A percentile compares a stretch with the other conserved stretches of the same genome.
These are phyloP conservation scores for Andrographis paniculata DNA, from an alignment of 305 asterid genomes.

Conservation along the genomic window DNA sequence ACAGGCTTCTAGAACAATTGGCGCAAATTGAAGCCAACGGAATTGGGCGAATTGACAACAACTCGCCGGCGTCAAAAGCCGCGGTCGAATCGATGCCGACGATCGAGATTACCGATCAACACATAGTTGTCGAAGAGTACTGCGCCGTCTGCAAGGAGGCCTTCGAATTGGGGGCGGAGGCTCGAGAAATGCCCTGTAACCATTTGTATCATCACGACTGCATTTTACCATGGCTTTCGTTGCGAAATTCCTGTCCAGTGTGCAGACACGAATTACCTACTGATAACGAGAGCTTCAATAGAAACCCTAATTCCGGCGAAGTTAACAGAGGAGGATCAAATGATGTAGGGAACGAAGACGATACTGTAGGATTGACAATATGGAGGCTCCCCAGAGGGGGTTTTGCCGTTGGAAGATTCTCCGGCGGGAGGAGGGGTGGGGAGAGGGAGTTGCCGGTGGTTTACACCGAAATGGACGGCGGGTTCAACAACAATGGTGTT, in stretches of 20 bases:
- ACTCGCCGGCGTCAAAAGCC: slow-evolving; percentile 84
- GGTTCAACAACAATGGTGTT: slow-evolving; percentile 55
- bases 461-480: slow-evolving; percentile 95
- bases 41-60: slow-evolving; percentile 53
- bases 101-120: slow-evolving; percentile 41
- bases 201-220: slow-evolving; percentile 62
- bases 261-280: slow-evolving; percentile 49
- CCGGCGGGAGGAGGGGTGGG: slow-evolving; percentile 76
- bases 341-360: slow-evolving; percentile 44
- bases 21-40: slow-evolving; percentile 75
- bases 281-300: slow-evolving; percentile 24
- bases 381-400: slow-evolving; percentile 98
- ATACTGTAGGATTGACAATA: slow-evolving; percentile 71
- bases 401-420: slow-evolving; percentile 86
- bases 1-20: slow-evolving; percentile 68
- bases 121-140: slow-evolving; percentile 29
- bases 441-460: slow-evolving; percentile 88
- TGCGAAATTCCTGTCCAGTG: slow-evolving; percentile 23
- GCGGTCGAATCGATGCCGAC: slow-evolving; percentile 80
- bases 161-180: slow-evolving; percentile 44
- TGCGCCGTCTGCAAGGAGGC: slow-evolving; percentile 64
- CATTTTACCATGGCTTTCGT: slow-evolving; percentile 51
- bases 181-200: slow-evolving; percentile 64
- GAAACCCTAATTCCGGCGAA: slow-evolving; percentile 24
- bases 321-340: slow-evolving; percentile 31